Evolutionary conservation across 2,329 filamentous ascomycete genomes (phyloP), one percentile per base, ranked within the genome.

Genomic region (Trichoderma sp.): DNA sequence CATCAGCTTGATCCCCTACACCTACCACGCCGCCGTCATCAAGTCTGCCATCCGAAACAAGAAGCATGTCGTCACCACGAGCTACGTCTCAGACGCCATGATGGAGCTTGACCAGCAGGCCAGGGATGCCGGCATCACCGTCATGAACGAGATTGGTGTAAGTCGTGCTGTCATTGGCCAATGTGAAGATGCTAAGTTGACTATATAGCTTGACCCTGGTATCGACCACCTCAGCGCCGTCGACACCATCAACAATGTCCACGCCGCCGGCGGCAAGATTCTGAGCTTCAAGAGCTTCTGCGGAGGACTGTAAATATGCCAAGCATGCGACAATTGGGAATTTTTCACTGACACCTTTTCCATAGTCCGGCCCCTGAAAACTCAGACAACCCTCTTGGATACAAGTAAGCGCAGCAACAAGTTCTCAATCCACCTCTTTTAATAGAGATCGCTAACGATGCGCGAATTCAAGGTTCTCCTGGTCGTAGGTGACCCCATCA

Each of bases 1-100:
- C 80, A 92, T 95, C 81, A 89, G 86, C 79, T 82, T 98, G 83
- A 97, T 98, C 77, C 95, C 95, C 65, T 98, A 98, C 85, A 97
- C 90, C 73, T 93, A 90, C 88, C 94, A 97, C 83, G 93, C 92
- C 60, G 86, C 88, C 71, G 94, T 98, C 78, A 97, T 98, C 89
- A 95, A 97, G 88, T 91, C 92, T 43, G 95, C 94, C 74, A 98
- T 98, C 84, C 89, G 91, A 79, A 89, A 91, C 79, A 98, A 97
- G 92, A 97, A 95, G 88, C 86, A 98, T 85, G 94, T 98, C 73
- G 95, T 98, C 79, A 98, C 95, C 72, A 98, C 95, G 34, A 94
- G 90, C 75, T 98, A 98, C 80, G 93, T 97, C 76, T 97, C 93
- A 5, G 94, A 94, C 4, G 93, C 93, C 75, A 98, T 98, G 94